A percentile compares a stretch with the other conserved stretches of the same genome.
phyloP scores from a whole-genome alignment of 2,329 filamentous ascomycete genomes.

The Fusarium temperatum region DNA sequence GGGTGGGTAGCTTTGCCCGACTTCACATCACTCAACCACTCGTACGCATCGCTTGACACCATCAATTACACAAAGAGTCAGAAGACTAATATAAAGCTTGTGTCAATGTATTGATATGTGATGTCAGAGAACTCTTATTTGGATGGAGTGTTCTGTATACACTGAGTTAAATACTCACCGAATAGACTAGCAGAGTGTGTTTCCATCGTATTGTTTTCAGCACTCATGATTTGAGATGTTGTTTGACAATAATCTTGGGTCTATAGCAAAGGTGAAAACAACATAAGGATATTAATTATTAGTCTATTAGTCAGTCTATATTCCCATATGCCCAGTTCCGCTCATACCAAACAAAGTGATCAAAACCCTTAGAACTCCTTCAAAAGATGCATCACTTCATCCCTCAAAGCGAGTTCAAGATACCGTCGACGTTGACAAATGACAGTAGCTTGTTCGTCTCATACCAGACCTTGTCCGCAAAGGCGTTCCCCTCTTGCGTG shows the following conservation, averaged over 20 bases:
- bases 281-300: not conserved
- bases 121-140: not conserved
- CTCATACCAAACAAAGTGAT: no score
- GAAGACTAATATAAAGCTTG: not conserved
- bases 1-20: not conserved
- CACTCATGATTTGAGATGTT: not conserved
- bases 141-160: no score
- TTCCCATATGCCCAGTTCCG: no score
- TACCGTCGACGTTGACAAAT: slow-evolving; percentile 42
- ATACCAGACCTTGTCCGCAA: slow-evolving; percentile 51
- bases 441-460: slow-evolving; percentile 50
- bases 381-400: not conserved
- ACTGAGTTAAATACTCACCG: accelerated
- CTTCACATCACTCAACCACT: not conserved
- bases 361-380: no score
- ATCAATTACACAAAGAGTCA: not conserved
- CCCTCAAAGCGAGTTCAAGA: slow-evolving; percentile 18
- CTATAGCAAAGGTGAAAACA: not conserved
- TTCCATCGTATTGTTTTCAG: not conserved
- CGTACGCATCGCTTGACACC: not conserved
- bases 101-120: not conserved
- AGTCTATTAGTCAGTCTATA: not conserved
- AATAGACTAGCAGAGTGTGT: no score
- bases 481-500: slow-evolving; percentile 45
- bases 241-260: not conserved